Conservation (phyloP, 2,329 filamentous ascomycete genomes). For the Calycina marina region DNA sequence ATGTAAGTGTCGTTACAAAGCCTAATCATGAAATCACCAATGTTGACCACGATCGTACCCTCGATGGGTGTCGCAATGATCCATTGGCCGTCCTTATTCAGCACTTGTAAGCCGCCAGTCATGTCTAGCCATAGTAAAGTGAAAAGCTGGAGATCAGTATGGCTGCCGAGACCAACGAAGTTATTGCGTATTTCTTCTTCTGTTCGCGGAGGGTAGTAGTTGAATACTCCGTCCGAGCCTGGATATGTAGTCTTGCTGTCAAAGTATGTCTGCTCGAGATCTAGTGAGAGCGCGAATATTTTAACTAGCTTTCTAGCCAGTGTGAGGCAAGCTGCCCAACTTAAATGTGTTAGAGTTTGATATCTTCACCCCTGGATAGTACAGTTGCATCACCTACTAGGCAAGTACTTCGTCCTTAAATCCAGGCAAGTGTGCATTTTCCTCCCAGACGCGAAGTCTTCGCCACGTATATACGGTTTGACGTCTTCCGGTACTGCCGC, state of each 20-base stretch:
- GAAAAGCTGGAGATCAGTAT: constrained; percentile 33
- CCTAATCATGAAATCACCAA: constrained; percentile 36
- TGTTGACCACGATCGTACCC: constrained; percentile 35
- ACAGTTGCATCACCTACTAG: constrained; percentile 25
- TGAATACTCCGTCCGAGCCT: constrained; percentile 28
- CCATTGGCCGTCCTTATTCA: constrained; percentile 30
- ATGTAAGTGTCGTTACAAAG: constrained; percentile 35
- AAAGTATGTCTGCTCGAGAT: constrained; percentile 38
- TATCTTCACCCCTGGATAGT: too few species aligned
- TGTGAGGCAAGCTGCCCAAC: constrained; percentile 31
- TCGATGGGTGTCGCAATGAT: constrained; percentile 29
- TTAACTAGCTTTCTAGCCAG: constrained; percentile 36
- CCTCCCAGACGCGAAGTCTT: constrained; percentile 39
- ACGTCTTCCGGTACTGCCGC: constrained; percentile 29
- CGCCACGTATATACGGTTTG: constrained; percentile 27
- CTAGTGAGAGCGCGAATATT: constrained; percentile 39
- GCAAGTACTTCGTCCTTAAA: constrained; percentile 32
- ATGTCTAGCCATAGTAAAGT: constrained; percentile 35
- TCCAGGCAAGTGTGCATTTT: constrained; percentile 30
- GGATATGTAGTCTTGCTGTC: constrained; percentile 38
- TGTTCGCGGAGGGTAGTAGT: constrained; percentile 30
- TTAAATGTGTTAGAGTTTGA: background rate
- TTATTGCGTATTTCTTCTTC: constrained; percentile 18
- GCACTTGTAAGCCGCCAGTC: constrained; percentile 28
- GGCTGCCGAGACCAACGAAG: constrained; percentile 29